Conservation (phyloP, 345 rosid genomes). For the Heritiera littoralis region DNA sequence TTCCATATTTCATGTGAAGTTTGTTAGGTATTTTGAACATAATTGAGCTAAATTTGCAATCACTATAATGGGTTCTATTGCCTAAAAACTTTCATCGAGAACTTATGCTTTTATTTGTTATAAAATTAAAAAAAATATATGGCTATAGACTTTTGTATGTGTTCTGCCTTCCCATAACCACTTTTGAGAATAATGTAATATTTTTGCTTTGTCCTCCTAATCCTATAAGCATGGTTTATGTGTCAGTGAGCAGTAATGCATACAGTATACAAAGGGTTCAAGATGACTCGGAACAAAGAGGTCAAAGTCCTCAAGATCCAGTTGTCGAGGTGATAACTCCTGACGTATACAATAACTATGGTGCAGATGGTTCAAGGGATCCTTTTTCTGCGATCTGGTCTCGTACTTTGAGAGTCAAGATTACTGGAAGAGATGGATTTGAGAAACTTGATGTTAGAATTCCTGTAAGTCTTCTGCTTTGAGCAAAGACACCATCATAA, state of each 20-base stretch:
- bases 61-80: not conserved
- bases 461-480: constrained; percentile 55
- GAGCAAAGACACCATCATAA: not conserved
- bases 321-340: constrained; percentile 88
- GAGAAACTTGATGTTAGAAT: constrained; percentile 89
- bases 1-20: not conserved
- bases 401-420: constrained; percentile 72
- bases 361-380: constrained; percentile 59
- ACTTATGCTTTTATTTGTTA: not conserved
- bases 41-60: not conserved
- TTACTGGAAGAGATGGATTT: constrained; percentile 80
- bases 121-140: not conserved
- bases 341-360: constrained; percentile 54
- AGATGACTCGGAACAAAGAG: constrained; percentile 54
- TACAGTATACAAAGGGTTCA: constrained; percentile 48
- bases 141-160: not conserved
- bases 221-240: constrained; percentile 28
- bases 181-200: not conserved
- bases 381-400: constrained; percentile 84
- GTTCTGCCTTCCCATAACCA: not conserved
- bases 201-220: constrained; percentile 9
- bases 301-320: constrained; percentile 52
- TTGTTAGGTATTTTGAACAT: not conserved
- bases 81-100: not conserved
- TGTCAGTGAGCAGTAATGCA: constrained; percentile 47